Percentiles rank a stretch among this genome's conserved stretches.
Conservation (phyloP, 2,329 filamentous ascomycete species). For the Cladosporium sp. region DNA sequence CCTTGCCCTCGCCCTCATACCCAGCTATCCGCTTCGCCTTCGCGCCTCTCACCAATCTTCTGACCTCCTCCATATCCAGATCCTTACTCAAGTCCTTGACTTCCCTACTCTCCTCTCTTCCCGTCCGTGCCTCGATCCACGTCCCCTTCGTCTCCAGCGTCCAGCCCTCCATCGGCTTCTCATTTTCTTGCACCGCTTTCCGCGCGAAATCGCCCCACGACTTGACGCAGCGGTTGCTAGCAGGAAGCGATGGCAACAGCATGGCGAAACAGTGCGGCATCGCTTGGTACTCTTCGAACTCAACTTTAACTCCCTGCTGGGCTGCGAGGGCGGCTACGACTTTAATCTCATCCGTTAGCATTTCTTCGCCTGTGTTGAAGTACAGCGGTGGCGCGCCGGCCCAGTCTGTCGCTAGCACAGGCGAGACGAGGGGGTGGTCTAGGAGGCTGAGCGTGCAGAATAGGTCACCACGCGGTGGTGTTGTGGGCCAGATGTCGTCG, state of each 20-base stretch:
- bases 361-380: conserved; percentile 66
- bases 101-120: conserved; percentile 25
- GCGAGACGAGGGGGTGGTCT: conserved; percentile 64
- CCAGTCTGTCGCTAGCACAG: conserved; percentile 59
- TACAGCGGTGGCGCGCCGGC: conserved; percentile 60
- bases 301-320: conserved; percentile 55
- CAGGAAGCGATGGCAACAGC: conserved; percentile 36
- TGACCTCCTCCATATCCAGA: conserved; percentile 25
- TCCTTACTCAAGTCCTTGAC: conserved; percentile 19
- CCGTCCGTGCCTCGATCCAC: conserved; percentile 28
- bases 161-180: conserved; percentile 18
- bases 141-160: conserved; percentile 27
- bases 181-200: conserved; percentile 25
- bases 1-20: conserved; percentile 31
- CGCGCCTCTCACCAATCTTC: conserved; percentile 25
- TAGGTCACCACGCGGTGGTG: conserved; percentile 44
- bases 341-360: conserved; percentile 63
- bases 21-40: conserved; percentile 28
- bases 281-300: conserved; percentile 69
- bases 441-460: conserved; percentile 44
- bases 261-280: conserved; percentile 70
- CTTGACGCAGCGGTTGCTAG: conserved; percentile 31
- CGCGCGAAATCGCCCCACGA: conserved; percentile 33
- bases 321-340: conserved; percentile 56
- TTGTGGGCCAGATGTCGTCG: conserved; percentile 48